Evolutionary conservation across 495 filamentous ascomycete genomes (phyloP).

Genomic region (Trichocladium antarcticum): DNA sequence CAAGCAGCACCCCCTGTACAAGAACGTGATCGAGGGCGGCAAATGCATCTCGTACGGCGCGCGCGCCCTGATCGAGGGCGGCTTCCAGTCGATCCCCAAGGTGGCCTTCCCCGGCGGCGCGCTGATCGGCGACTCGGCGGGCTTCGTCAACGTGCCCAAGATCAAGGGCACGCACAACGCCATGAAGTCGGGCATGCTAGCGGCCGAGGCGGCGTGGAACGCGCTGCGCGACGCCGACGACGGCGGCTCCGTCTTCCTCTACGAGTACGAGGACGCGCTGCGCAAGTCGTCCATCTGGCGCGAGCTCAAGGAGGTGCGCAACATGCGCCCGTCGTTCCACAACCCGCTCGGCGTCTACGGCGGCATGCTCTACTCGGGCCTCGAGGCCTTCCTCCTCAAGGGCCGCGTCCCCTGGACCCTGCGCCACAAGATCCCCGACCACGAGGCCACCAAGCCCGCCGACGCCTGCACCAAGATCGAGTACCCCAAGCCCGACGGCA

Average conservation of each 20-base stretch:
- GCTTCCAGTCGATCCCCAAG: conserved; percentile 95
- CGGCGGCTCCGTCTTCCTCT: conserved; percentile 73
- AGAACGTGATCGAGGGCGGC: conserved; percentile 71
- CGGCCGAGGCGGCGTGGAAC: conserved; percentile 74
- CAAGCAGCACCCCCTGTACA: conserved; percentile 91
- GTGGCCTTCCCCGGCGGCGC: conserved; percentile 93
- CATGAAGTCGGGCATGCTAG: conserved; percentile 95
- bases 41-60: conserved; percentile 98
- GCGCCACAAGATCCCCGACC: conserved; percentile 64
- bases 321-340: conserved; percentile 94
- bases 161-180: conserved; percentile 97
- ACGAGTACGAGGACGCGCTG: conserved; percentile 87
- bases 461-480: conserved; percentile 78
- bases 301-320: conserved; percentile 88
- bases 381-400: conserved; percentile 81
- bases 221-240: conserved; percentile 49
- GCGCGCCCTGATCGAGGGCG: conserved; percentile 85
- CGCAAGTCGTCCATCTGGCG: conserved; percentile 82
- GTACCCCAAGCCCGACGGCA: conserved; percentile 91
- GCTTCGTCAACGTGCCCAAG: conserved; percentile 96
- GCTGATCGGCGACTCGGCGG: conserved; percentile 89
- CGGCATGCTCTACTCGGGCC: conserved; percentile 82
- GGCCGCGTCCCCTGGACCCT: conserved; percentile 88
- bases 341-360: conserved; percentile 72
- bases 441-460: conserved; percentile 68